Evolutionary conservation across 2,329 filamentous ascomycete species (phyloP), one percentile per base, ranked within the genome.

Genomic region (Exophiala sp.): DNA sequence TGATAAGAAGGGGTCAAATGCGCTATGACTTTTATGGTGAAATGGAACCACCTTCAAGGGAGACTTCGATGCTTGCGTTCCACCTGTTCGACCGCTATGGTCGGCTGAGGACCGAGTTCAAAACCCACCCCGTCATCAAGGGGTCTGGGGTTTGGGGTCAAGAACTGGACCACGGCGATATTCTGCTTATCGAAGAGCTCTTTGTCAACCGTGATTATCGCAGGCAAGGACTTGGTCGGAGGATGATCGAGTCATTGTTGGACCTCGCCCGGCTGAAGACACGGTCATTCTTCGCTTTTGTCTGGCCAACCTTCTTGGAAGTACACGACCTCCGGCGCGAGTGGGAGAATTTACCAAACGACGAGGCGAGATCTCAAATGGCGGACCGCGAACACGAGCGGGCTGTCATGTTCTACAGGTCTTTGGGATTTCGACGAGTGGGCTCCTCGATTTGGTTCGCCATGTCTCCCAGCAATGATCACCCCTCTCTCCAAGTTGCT

Each of bases 21-120:
- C 48, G 57, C 52, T 27, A 38, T 29, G 13, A 59, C 58, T 70
- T 70, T 56, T 66, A 63, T 60, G 35, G 52, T 22, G 48, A 63
- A 2, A 69, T 71, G 63, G 64, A 70, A 45, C 55, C 51, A 45
- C 55, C 56, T 22, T 58, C 58, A 35, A 37, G 56, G 48, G 64
- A 66, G 29, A 58, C 61, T 14, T 60, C 61, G 40, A 27, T 52
- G 13, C 49, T 71, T n/a, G 67, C 63, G 11, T 67, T 69, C 49
- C 52, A 63, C 7, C 43, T 71, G 3, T 69, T 71, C 50, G 64
- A 71, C 50, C 58, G 64, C 19, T 71, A 70, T 48, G 69, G 68
- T 37, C 59, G 60, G 44, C 57, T 71, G 19, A 64, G 63, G 37
- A 27, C 52, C 19, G 64, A 68, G 40, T 65, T 64, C 48, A 63